Evolutionary conservation across 768 basidiomycete genomes (phyloP).

Genomic region (Calocera cornea): DNA sequence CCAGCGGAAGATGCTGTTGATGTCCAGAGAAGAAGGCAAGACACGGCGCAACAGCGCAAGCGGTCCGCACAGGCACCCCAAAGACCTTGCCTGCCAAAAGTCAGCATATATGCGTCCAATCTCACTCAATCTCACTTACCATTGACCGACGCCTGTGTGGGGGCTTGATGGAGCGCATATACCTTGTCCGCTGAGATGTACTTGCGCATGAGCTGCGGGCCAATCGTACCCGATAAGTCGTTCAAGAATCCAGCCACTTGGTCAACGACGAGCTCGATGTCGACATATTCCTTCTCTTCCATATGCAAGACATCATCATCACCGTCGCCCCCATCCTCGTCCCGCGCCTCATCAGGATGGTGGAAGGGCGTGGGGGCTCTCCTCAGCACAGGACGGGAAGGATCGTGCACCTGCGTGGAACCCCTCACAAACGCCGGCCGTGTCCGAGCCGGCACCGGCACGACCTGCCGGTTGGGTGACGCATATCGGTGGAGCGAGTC

Average conservation of each 20-base stretch:
- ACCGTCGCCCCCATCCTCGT: background rate
- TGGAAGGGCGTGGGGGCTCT: background rate
- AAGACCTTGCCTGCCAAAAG: constrained; percentile 17
- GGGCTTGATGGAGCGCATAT: background rate
- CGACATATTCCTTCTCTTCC: background rate
- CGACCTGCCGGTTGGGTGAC: background rate
- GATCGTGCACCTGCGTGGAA: background rate
- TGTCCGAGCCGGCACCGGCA: background rate
- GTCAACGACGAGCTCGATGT: background rate
- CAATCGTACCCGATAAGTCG: background rate
- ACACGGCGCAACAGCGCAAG: constrained; percentile 18
- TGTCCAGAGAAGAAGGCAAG: constrained; percentile 19
- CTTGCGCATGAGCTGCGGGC: background rate
- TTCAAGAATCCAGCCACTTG: background rate
- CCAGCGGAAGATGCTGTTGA: constrained; percentile 19
- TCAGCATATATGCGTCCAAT: background rate
- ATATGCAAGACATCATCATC: background rate
- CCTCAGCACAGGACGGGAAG: background rate
- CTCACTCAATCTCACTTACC: background rate
- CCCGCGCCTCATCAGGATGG: background rate
- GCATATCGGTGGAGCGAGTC: background rate
- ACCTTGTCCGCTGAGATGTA: background rate
- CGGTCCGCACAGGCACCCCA: constrained; percentile 16
- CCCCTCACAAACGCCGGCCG: background rate
- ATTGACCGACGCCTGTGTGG: background rate